phyloP scores from a whole-genome alignment of 345 rosid species.

The Rhodomyrtus tomentosa region DNA sequence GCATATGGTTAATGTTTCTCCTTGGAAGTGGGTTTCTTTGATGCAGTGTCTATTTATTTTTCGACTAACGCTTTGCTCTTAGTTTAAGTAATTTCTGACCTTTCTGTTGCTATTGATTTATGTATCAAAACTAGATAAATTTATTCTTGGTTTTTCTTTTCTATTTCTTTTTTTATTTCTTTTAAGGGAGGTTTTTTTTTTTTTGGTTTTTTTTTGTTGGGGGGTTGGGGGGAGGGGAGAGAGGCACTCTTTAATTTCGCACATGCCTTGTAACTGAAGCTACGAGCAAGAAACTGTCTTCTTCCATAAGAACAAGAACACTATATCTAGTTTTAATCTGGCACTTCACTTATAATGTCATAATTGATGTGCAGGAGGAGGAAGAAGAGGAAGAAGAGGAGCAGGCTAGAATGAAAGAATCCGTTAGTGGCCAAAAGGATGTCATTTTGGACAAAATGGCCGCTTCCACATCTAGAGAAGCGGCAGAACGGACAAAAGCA shows the following conservation, averaged over 20 bases:
- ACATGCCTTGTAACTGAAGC: background rate
- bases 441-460: conserved; percentile 75
- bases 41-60: background rate
- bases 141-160: background rate
- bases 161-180: too few species aligned
- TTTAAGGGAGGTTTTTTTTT: too few species aligned
- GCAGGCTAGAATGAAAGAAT: conserved; percentile 71
- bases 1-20: background rate
- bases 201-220: too few species aligned
- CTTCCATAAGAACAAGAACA: background rate
- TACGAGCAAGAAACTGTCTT: background rate
- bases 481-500: conserved; percentile 57
- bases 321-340: background rate
- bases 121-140: too few species aligned
- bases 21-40: background rate
- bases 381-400: conserved; percentile 90
- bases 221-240: too few species aligned
- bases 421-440: conserved; percentile 54
- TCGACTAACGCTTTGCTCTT: too few species aligned
- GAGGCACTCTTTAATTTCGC: background rate
- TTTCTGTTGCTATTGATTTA: background rate
- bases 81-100: background rate
- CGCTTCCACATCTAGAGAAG: conserved; percentile 62
- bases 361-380: conserved; percentile 44
- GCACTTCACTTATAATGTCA: background rate